These are phyloP conservation scores for Microstegium vimineum DNA, from an alignment of 176 grass and related monocot species.

Conservation along the genomic window DNA sequence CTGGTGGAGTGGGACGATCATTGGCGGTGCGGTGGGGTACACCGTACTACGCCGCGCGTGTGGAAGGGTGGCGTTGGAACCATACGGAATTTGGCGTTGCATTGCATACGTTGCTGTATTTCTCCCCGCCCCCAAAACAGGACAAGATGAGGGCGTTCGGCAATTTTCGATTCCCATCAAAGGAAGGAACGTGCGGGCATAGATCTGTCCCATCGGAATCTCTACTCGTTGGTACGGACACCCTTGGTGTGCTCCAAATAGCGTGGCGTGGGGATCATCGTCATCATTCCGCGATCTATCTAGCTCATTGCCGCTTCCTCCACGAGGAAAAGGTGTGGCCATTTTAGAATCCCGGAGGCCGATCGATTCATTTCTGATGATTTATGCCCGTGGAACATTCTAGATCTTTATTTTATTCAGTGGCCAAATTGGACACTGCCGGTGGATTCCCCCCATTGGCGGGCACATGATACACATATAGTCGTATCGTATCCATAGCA, in stretches of 20 bases:
- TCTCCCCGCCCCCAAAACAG: too few relatives aligned
- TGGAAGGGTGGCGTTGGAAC: background rate
- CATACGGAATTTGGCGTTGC: background rate
- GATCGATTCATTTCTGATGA: background rate
- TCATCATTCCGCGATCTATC: background rate
- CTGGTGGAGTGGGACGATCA: background rate
- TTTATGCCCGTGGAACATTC: background rate
- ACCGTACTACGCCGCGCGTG: background rate
- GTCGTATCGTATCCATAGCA: background rate
- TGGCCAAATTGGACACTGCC: constrained; percentile 8
- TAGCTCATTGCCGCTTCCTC: background rate
- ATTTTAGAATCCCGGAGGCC: background rate
- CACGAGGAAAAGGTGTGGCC: background rate
- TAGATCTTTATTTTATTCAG: background rate
- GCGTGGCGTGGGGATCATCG: background rate
- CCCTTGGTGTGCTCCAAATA: background rate
- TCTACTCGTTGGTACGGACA: background rate
- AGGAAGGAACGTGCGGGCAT: constrained; percentile 16
- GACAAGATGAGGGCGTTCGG: background rate
- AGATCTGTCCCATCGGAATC: constrained; percentile 18
- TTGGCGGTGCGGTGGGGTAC: too few relatives aligned
- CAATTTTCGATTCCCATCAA: background rate
- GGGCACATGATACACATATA: background rate
- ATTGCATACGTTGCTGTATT: background rate
- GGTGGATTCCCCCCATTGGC: background rate